phyloP scores from a whole-genome alignment of 192 early-diverging fungal genomes.

The Fimicolochytrium jonesii region DNA sequence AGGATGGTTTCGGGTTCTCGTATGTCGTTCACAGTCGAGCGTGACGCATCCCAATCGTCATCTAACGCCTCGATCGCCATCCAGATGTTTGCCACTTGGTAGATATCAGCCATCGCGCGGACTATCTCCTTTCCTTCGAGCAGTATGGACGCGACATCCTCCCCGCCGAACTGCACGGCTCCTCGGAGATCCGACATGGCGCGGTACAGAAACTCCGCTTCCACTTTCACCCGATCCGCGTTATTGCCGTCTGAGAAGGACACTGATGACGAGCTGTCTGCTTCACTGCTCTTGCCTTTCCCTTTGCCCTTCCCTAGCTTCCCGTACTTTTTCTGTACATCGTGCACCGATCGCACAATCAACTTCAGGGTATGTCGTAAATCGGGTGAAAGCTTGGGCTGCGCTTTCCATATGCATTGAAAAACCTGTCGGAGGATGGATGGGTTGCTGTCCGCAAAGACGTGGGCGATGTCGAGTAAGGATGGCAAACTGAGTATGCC shows the following conservation, averaged over 20 bases:
- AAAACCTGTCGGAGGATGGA: slow-evolving; percentile 7
- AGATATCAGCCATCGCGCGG: slow-evolving; percentile 24
- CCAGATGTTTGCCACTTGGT: slow-evolving; percentile 34
- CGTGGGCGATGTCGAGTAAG: slow-evolving; percentile 6
- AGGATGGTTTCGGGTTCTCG: slow-evolving; percentile 17
- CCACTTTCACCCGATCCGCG: background rate
- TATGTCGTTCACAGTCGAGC: background rate
- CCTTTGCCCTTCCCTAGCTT: slow-evolving; percentile 22
- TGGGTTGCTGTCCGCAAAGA: slow-evolving; percentile 1
- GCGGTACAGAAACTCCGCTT: slow-evolving; percentile 20
- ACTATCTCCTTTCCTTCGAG: slow-evolving; percentile 8
- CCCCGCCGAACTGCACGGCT: slow-evolving; percentile 11
- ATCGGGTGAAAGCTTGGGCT: slow-evolving; percentile 1
- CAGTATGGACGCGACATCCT: slow-evolving; percentile 17
- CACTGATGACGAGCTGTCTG: background rate
- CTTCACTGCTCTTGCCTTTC: slow-evolving; percentile 25
- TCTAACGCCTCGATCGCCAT: background rate
- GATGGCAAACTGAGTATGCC: slow-evolving; percentile 10
- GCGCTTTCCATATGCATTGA: slow-evolving; percentile 1
- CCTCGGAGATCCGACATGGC: slow-evolving; percentile 23
- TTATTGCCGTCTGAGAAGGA: background rate
- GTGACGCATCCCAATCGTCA: no score
- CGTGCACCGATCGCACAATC: slow-evolving; percentile 19
- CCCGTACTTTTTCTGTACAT: slow-evolving; percentile 31
- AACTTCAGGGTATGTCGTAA: background rate